A percentile compares a stretch with the other conserved stretches of the same genome.
Evolutionary conservation across 768 basidiomycete species (phyloP).

Genomic region (Boletus insuetus): DNA sequence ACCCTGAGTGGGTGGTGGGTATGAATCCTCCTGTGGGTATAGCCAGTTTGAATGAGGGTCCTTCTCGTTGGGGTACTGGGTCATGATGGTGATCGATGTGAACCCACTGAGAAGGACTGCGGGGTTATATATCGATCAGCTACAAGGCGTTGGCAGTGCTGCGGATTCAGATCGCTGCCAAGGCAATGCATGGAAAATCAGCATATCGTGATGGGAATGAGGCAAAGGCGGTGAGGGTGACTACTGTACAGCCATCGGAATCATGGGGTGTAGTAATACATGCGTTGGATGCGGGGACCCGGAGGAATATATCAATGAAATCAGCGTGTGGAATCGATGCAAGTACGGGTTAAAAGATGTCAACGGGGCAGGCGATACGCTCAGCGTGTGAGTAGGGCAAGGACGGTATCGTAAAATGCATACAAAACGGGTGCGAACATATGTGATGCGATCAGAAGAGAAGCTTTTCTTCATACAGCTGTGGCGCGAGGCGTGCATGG

Average conservation of each 20-base stretch:
- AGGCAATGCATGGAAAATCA: neutral
- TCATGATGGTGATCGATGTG: constrained; percentile 12
- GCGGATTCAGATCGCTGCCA: neutral
- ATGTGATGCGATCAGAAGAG: constrained; percentile 15
- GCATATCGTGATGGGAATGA: neutral
- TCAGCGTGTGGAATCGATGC: constrained; percentile 1
- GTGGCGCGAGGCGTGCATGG: constrained; percentile 22
- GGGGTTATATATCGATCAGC: no score
- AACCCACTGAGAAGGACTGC: neutral
- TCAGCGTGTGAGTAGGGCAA: neutral
- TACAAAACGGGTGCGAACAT: constrained; percentile 1
- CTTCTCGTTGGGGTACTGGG: constrained; percentile 27
- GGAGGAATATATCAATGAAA: constrained; percentile 16
- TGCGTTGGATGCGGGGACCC: constrained; percentile 14
- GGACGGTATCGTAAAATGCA: constrained; percentile 18
- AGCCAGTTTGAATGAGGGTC: constrained; percentile 16
- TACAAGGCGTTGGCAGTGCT: neutral
- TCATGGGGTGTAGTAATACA: constrained; percentile 12
- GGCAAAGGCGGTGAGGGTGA: constrained; percentile 4
- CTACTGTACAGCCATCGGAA: neutral
- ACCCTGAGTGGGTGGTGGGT: constrained; percentile 10
- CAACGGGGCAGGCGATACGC: neutral
- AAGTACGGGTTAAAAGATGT: neutral
- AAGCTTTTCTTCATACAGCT: constrained; percentile 11
- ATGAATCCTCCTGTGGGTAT: neutral